Evolutionary conservation across 164 flowering plant species (phyloP).

Genomic region (Warburgia ugandensis): DNA sequence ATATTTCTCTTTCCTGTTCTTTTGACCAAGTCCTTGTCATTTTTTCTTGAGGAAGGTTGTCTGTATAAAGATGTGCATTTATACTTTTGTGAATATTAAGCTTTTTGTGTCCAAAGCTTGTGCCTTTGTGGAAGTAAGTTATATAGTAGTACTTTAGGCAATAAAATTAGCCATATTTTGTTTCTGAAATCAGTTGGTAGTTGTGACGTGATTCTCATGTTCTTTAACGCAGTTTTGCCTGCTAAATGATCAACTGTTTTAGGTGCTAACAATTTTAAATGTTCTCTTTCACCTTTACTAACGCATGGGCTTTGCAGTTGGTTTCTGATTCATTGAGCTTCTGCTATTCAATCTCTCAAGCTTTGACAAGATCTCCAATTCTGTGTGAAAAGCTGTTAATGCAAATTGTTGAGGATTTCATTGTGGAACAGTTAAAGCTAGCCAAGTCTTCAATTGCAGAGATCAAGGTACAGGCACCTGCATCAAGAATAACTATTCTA

Average conservation of each 20-base stretch:
- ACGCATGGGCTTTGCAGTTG: conserved; percentile 48
- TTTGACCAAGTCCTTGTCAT: no score
- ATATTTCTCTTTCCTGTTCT: no score
- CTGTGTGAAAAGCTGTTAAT: conserved; percentile 25
- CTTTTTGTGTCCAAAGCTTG: not conserved
- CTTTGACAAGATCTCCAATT: conserved; percentile 36
- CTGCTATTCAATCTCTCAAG: conserved; percentile 37
- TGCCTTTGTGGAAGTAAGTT: not conserved
- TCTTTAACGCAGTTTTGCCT: not conserved
- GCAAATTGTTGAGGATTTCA: conserved; percentile 40
- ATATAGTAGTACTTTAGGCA: not conserved
- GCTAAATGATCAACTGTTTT: not conserved
- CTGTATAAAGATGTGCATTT: no score
- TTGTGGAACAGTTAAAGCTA: conserved; percentile 49
- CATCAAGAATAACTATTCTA: not conserved
- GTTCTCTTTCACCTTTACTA: not conserved
- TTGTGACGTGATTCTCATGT: not conserved
- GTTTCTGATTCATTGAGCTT: conserved; percentile 49
- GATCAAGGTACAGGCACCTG: conserved; percentile 47
- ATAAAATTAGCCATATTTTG: not conserved
- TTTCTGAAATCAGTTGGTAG: not conserved
- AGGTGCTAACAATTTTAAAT: not conserved
- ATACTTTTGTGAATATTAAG: no score
- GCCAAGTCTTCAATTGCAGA: conserved; percentile 44
- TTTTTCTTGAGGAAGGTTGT: no score